phyloP scores from a whole-genome alignment of 1,284 basidiomycete species.

The Cutaneotrichosporon mucoides region DNA sequence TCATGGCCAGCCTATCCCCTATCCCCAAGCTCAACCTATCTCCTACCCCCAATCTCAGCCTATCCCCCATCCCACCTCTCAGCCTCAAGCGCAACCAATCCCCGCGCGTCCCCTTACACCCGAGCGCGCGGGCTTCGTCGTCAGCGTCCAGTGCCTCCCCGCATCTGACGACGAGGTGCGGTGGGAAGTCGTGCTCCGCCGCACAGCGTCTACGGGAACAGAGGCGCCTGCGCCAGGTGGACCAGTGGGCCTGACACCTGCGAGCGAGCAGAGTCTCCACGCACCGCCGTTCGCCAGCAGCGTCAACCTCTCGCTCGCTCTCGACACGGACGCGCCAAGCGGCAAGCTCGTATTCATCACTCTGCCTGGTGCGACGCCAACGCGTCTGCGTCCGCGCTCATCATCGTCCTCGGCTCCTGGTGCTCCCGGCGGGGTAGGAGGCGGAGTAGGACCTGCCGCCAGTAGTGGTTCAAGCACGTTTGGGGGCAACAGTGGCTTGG shows the following conservation, averaged over 20 bases:
- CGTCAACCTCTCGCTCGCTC: constrained; percentile 39
- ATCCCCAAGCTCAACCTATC: no score
- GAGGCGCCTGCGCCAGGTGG: neutral
- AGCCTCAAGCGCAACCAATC: neutral
- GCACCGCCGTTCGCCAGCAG: constrained; percentile 28
- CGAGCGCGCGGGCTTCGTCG: constrained; percentile 25
- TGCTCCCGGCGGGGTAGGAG: no score
- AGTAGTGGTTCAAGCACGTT: no score
- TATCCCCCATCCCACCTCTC: neutral
- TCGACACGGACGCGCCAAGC: constrained; percentile 28
- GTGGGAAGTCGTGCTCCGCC: constrained; percentile 37
- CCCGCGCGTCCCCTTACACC: constrained; percentile 3
- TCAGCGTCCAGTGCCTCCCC: constrained; percentile 28
- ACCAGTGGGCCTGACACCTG: neutral
- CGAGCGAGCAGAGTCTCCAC: neutral
- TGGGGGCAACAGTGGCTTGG: no score
- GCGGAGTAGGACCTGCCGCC: no score
- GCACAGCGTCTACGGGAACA: neutral
- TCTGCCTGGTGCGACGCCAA: constrained; percentile 26
- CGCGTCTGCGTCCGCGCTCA: constrained; percentile 3
- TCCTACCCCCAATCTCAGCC: no score
- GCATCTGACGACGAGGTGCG: constrained; percentile 26
- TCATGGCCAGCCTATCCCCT: no score
- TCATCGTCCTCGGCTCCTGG: neutral
- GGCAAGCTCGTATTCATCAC: constrained; percentile 42